These are phyloP conservation scores for Blakeslea trispora DNA, from an alignment of 371 early-diverging fungal genomes.

Conservation along the genomic window DNA sequence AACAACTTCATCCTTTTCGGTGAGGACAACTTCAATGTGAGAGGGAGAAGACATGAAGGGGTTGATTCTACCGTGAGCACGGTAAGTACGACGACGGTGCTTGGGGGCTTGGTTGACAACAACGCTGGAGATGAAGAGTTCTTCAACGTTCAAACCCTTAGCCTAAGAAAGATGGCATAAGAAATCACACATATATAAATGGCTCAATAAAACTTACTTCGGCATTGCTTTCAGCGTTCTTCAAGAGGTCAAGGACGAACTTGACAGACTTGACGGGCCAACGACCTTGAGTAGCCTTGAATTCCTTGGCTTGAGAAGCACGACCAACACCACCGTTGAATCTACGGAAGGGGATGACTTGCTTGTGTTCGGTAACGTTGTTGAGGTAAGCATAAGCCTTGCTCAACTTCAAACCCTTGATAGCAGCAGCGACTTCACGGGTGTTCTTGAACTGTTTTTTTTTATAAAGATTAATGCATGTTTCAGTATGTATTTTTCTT, in stretches of 20 bases:
- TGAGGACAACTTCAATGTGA: slow-evolving; percentile 95
- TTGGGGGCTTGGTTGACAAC: slow-evolving; percentile 99
- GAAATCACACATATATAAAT: too few relatives aligned
- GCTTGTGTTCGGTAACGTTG: slow-evolving; percentile 95
- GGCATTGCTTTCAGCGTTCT: slow-evolving; percentile 97
- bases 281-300: slow-evolving; percentile 91
- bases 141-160: slow-evolving; percentile 91
- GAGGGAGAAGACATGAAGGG: slow-evolving; percentile 97
- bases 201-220: too few relatives aligned
- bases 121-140: slow-evolving; percentile 91
- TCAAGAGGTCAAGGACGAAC: slow-evolving; percentile 89
- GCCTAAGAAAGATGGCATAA: too few relatives aligned
- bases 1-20: slow-evolving; percentile 83
- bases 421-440: slow-evolving; percentile 95
- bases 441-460: slow-evolving; percentile 96
- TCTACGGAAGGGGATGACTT: slow-evolving; percentile 96
- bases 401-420: slow-evolving; percentile 91
- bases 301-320: slow-evolving; percentile 95
- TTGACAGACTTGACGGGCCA: slow-evolving; percentile 98
- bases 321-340: slow-evolving; percentile 97
- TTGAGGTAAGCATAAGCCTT: slow-evolving; percentile 95
- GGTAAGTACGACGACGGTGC: slow-evolving; percentile 97
- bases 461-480: too few relatives aligned
- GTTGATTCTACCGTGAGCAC: slow-evolving; percentile 99
- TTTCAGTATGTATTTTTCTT: neutral